A percentile compares a stretch with the other conserved stretches of the same genome.
Conservation (phyloP, 495 filamentous ascomycete genomes). For the Thermothielavioides terrestris region DNA sequence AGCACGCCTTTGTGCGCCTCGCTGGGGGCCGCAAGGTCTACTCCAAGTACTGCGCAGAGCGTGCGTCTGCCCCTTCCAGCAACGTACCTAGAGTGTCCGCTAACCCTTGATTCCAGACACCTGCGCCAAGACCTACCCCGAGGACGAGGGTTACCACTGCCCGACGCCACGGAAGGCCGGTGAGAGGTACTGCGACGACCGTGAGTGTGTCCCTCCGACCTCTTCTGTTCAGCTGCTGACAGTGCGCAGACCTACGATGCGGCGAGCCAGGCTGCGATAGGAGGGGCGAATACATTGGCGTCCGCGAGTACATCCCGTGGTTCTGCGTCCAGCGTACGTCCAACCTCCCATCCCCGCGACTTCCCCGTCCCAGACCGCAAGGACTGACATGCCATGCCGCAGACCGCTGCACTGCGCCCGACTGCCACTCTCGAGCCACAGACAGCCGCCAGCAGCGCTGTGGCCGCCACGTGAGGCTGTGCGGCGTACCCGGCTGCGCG, state of each 20-base stretch:
- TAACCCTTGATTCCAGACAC: background rate
- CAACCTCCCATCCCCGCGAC: background rate
- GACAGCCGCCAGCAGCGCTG: slow-evolving; percentile 8
- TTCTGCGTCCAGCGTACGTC: slow-evolving; percentile 2
- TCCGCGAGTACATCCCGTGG: background rate
- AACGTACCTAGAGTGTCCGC: too few relatives aligned
- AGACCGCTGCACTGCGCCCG: slow-evolving; percentile 6
- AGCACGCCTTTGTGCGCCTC: slow-evolving; percentile 1
- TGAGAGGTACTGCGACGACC: slow-evolving; percentile 4
- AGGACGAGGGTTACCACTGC: slow-evolving; percentile 5
- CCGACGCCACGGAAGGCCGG: background rate
- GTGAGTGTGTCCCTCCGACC: background rate
- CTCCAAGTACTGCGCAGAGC: slow-evolving; percentile 6
- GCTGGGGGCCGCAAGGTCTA: slow-evolving; percentile 1
- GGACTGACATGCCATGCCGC: background rate
- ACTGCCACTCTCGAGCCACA: background rate
- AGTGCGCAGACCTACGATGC: background rate
- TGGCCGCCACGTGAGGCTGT: background rate
- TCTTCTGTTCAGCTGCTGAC: background rate
- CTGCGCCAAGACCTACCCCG: background rate
- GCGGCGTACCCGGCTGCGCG: slow-evolving; percentile 5
- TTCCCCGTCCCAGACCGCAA: too few relatives aligned
- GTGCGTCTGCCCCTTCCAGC: background rate
- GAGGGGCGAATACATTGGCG: background rate
- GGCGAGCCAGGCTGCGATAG: slow-evolving; percentile 2